phyloP scores from a whole-genome alignment of 2,329 filamentous ascomycete genomes.

The Rhynchosporium secalis region DNA sequence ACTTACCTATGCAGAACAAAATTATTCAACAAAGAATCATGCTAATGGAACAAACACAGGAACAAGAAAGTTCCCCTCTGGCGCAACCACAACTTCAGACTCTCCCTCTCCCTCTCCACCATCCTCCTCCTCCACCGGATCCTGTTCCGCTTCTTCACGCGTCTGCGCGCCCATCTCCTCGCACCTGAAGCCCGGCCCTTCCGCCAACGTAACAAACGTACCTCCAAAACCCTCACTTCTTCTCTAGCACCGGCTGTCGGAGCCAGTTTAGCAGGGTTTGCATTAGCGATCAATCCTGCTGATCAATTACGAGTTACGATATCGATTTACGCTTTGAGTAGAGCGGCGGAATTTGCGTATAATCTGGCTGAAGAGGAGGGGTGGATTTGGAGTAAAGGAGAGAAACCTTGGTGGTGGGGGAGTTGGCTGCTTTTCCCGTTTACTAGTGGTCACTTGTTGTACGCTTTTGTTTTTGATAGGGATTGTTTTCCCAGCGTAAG shows the following conservation, averaged over 20 bases:
- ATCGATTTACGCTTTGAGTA: conserved; percentile 78
- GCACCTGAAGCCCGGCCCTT: conserved; percentile 80
- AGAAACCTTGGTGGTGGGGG: conserved; percentile 77
- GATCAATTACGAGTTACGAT: conserved; percentile 74
- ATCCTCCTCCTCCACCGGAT: conserved; percentile 87
- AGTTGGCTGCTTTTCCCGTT: conserved; percentile 81
- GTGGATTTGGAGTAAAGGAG: conserved; percentile 57
- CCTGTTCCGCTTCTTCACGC: conserved; percentile 84
- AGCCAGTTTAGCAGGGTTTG: conserved; percentile 81
- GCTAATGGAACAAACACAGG: conserved; percentile 30
- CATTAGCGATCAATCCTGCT: conserved; percentile 71
- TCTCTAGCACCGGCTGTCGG: conserved; percentile 85
- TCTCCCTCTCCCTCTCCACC: conserved; percentile 79
- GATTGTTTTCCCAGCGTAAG: conserved; percentile 68
- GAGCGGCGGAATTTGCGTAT: conserved; percentile 83
- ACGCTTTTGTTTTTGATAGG: conserved; percentile 74
- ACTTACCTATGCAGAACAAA: not conserved
- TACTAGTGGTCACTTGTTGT: conserved; percentile 72
- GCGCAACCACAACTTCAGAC: conserved; percentile 69
- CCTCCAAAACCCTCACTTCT: conserved; percentile 75
- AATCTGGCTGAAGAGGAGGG: conserved; percentile 78
- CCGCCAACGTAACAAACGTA: conserved; percentile 75
- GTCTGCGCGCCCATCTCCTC: conserved; percentile 75
- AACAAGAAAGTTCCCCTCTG: conserved; percentile 54
- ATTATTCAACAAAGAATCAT: not conserved